Evolutionary conservation across 768 basidiomycete species (phyloP).

Genomic region (Lanmaoa pseudosensibilis): DNA sequence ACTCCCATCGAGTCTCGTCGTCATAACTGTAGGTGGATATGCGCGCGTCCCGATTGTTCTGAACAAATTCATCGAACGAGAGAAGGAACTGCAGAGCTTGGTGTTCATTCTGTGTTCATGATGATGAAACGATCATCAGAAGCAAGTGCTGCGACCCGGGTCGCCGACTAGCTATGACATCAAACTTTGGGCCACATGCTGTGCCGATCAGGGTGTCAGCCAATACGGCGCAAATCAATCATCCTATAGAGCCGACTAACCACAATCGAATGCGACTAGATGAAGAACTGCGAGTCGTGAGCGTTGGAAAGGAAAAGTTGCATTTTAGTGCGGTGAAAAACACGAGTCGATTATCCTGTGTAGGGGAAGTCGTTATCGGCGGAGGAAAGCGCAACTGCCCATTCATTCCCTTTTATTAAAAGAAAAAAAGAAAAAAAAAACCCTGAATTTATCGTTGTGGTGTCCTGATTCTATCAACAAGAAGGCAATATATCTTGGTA

Average conservation of each 20-base stretch:
- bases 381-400: slow-evolving; percentile 1
- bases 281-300: slow-evolving; percentile 1
- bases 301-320: neutral
- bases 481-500: neutral
- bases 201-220: slow-evolving; percentile 1
- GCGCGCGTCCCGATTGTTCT: neutral
- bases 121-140: slow-evolving; percentile 10
- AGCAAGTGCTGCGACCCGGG: neutral
- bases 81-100: slow-evolving; percentile 2
- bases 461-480: slow-evolving; percentile 5
- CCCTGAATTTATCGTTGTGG: neutral
- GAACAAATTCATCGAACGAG: slow-evolving; percentile 1
- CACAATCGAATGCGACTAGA: neutral
- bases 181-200: slow-evolving; percentile 13
- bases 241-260: neutral
- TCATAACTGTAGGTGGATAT: neutral
- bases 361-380: slow-evolving; percentile 8
- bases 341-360: slow-evolving; percentile 4
- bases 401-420: slow-evolving; percentile 7
- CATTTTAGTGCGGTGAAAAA: slow-evolving; percentile 5
- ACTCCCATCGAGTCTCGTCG: neutral
- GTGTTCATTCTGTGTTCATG: neutral
- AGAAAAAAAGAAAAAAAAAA: too few species aligned
- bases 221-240: neutral
- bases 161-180: neutral